phyloP scores from a whole-genome alignment of 176 grass and related monocot species.

The Tillandsia leiboldiana region DNA sequence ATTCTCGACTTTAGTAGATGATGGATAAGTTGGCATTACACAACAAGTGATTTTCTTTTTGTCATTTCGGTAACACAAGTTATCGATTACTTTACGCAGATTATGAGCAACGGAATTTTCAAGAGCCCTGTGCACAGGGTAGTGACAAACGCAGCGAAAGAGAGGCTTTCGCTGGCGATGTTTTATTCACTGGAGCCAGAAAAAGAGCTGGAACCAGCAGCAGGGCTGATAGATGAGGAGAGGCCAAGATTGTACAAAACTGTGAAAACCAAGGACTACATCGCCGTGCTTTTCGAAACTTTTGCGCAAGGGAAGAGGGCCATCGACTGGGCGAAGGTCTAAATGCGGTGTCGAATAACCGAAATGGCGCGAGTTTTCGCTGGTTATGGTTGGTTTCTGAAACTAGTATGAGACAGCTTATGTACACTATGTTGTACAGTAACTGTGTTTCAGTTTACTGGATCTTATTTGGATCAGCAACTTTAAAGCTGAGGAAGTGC shows the following conservation, averaged over 20 bases:
- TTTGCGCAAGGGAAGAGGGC: conserved; percentile 18
- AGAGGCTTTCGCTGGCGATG: conserved; percentile 36
- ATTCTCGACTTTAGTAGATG: no score
- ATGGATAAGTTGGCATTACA: no score
- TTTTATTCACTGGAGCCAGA: conserved; percentile 34
- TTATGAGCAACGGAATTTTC: conserved; percentile 45
- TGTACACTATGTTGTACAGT: no score
- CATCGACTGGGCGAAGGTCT: conserved; percentile 30
- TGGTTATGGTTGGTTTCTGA: background rate
- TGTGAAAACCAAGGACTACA: conserved; percentile 27
- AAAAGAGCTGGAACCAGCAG: conserved; percentile 23
- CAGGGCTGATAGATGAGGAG: conserved; percentile 22
- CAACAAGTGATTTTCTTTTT: background rate
- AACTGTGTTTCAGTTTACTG: no score
- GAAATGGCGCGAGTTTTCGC: background rate
- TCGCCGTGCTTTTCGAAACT: background rate
- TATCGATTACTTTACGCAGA: conserved; percentile 14
- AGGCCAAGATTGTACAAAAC: conserved; percentile 26
- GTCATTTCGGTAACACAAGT: background rate
- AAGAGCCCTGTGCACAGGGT: conserved; percentile 43
- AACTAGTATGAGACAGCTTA: no score
- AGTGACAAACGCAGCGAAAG: conserved; percentile 20
- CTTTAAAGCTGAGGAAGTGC: no score
- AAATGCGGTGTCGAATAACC: background rate
- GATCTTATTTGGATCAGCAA: no score